phyloP scores from a whole-genome alignment of 371 early-diverging fungal genomes.

The Haplosporangium sp. region DNA sequence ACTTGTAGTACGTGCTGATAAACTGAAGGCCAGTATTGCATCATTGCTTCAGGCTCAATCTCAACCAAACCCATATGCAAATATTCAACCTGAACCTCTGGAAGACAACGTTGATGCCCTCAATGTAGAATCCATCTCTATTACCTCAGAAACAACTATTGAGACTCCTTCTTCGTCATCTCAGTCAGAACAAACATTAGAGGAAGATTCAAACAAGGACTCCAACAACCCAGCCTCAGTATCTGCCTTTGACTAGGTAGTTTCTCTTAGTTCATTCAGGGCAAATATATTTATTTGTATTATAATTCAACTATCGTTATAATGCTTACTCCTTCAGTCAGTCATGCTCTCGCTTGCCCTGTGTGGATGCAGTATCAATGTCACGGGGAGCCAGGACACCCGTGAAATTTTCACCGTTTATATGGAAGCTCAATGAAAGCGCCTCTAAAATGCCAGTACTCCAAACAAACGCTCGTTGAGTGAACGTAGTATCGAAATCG shows the following conservation, averaged over 20 bases:
- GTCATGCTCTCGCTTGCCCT: conserved; percentile 15
- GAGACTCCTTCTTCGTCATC: background rate
- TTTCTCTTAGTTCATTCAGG: too few relatives aligned
- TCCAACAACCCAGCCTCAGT: background rate
- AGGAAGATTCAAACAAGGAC: background rate
- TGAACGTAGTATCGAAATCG: conserved; percentile 43
- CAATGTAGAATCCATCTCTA: background rate
- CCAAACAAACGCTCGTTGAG: conserved; percentile 56
- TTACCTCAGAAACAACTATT: background rate
- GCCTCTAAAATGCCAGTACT: conserved; percentile 34
- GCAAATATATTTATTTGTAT: too few relatives aligned
- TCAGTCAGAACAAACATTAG: background rate
- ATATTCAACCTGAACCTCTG: conserved; percentile 17
- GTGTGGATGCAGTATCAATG: background rate
- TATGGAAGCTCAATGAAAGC: conserved; percentile 29
- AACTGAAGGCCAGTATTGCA: conserved; percentile 29
- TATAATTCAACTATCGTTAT: background rate
- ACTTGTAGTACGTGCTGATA: conserved; percentile 40
- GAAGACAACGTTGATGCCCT: conserved; percentile 1
- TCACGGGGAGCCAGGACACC: conserved; percentile 26
- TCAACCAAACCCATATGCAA: conserved; percentile 38
- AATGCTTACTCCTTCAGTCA: background rate
- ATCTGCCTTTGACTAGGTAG: background rate
- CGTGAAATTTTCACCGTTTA: conserved; percentile 9
- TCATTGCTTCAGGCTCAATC: conserved; percentile 49